Conservation (phyloP, 2,329 filamentous ascomycete species). For the Penicillium sp. region DNA sequence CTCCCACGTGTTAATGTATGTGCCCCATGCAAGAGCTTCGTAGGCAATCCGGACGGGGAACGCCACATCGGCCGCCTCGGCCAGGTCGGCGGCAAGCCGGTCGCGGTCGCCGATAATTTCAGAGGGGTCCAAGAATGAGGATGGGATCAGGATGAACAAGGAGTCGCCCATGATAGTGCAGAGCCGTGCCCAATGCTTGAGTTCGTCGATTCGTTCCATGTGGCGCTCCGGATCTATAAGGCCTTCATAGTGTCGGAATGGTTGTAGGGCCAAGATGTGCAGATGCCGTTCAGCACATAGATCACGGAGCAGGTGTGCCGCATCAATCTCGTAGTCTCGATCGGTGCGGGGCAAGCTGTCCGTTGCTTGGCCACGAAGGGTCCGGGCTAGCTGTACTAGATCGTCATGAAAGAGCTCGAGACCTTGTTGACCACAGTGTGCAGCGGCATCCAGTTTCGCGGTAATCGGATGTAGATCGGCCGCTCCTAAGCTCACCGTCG, state of each 20-base stretch:
- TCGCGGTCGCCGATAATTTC: constrained; percentile 22
- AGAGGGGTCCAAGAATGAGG: constrained; percentile 21
- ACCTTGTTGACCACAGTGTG: constrained; percentile 51
- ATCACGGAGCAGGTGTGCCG: constrained; percentile 55
- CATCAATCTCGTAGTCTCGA: constrained; percentile 59
- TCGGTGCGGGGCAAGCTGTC: constrained; percentile 28
- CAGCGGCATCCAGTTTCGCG: constrained; percentile 35
- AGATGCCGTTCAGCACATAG: constrained; percentile 57
- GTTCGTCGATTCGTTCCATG: constrained; percentile 20
- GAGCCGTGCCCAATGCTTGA: constrained; percentile 21
- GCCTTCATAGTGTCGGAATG: constrained; percentile 72
- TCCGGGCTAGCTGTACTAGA: constrained; percentile 61
- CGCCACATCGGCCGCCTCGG: constrained; percentile 22
- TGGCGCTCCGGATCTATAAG: constrained; percentile 18
- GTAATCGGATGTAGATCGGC: constrained; percentile 19
- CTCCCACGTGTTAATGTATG: constrained; percentile 70
- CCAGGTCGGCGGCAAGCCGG: constrained; percentile 19
- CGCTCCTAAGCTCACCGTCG: constrained; percentile 24
- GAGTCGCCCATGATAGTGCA: constrained; percentile 21
- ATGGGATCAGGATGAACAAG: constrained; percentile 26
- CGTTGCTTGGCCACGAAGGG: constrained; percentile 38
- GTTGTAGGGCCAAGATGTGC: constrained; percentile 67
- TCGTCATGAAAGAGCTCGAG: constrained; percentile 73
- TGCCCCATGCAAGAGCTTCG: constrained; percentile 72
- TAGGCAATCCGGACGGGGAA: constrained; percentile 56